Percentiles rank a stretch among this genome's conserved stretches.
Conservation (phyloP, 2,329 filamentous ascomycete genomes). For the Plectosphaerella plurivora region DNA sequence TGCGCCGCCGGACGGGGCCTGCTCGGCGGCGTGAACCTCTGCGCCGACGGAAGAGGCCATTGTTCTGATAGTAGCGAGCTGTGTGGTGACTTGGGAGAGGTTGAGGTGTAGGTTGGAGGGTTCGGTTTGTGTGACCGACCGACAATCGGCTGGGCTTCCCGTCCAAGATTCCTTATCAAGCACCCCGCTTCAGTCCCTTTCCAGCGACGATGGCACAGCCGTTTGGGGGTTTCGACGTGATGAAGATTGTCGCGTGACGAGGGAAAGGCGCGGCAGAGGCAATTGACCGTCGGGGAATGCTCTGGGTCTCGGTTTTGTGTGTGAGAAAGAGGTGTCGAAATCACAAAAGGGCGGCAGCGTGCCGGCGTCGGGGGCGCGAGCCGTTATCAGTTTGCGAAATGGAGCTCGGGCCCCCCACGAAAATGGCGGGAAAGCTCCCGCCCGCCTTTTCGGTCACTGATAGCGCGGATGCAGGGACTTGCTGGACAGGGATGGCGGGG, state of each 20-base stretch:
- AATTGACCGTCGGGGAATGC: not conserved
- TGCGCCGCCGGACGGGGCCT: constrained; percentile 24
- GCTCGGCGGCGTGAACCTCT: constrained; percentile 21
- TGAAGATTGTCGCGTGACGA: too few species aligned
- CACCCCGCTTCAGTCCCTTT: too few species aligned
- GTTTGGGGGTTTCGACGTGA: too few species aligned
- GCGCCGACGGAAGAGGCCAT: constrained; percentile 20
- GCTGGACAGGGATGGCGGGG: not conserved
- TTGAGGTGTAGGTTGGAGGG: too few species aligned
- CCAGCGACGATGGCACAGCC: too few species aligned
- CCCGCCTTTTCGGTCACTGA: too few species aligned
- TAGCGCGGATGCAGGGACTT: not conserved
- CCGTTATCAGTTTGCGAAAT: not conserved
- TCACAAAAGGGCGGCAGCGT: not conserved
- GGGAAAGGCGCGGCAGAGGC: too few species aligned
- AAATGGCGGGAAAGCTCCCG: not conserved
- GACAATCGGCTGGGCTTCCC: too few species aligned
- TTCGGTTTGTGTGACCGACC: too few species aligned
- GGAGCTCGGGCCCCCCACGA: not conserved
- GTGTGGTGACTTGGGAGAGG: too few species aligned
- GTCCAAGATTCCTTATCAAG: too few species aligned
- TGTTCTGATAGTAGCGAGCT: too few species aligned
- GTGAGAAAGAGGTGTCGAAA: not conserved
- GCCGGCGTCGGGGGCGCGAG: not conserved
- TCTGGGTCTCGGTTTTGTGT: not conserved